Percentiles rank a stretch among this genome's conserved stretches.
phyloP scores from a whole-genome alignment of 192 early-diverging fungal genomes.

The Podila epigama region DNA sequence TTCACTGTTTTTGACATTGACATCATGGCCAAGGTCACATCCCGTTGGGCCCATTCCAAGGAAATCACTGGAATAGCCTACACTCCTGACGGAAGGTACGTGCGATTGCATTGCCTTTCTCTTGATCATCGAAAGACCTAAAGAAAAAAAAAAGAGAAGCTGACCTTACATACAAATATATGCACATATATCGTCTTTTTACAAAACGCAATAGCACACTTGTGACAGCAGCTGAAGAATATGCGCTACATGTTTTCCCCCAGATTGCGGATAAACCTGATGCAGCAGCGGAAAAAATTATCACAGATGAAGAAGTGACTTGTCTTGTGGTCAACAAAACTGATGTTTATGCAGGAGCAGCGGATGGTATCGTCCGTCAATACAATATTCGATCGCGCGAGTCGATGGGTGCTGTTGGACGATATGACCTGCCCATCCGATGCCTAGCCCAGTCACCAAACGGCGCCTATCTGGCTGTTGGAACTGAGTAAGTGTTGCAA shows the following conservation, averaged over 20 bases:
- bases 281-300: slow-evolving; percentile 7
- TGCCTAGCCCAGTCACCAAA: slow-evolving; percentile 25
- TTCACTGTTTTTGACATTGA: background rate
- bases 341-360: slow-evolving; percentile 17
- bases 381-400: slow-evolving; percentile 6
- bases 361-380: slow-evolving; percentile 15
- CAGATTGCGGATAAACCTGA: slow-evolving; percentile 3
- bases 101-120: background rate
- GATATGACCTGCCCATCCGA: slow-evolving; percentile 17
- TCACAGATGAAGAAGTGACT: slow-evolving; percentile 6
- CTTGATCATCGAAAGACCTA: too few species aligned
- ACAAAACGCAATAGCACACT: background rate
- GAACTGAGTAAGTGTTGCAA: slow-evolving; percentile 38
- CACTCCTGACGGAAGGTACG: slow-evolving; percentile 43
- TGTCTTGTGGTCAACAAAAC: slow-evolving; percentile 21
- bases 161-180: background rate
- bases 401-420: slow-evolving; percentile 11
- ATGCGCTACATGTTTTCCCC: slow-evolving; percentile 15
- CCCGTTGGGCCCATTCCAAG: slow-evolving; percentile 16
- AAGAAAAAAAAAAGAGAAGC: too few species aligned
- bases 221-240: slow-evolving; percentile 18
- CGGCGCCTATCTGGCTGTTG: slow-evolving; percentile 18
- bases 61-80: slow-evolving; percentile 15
- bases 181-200: background rate
- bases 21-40: slow-evolving; percentile 20